Base-by-base conservation (phyloP, 306 rosid genomes). In the Ammopiptanthus mongolicus region DNA sequence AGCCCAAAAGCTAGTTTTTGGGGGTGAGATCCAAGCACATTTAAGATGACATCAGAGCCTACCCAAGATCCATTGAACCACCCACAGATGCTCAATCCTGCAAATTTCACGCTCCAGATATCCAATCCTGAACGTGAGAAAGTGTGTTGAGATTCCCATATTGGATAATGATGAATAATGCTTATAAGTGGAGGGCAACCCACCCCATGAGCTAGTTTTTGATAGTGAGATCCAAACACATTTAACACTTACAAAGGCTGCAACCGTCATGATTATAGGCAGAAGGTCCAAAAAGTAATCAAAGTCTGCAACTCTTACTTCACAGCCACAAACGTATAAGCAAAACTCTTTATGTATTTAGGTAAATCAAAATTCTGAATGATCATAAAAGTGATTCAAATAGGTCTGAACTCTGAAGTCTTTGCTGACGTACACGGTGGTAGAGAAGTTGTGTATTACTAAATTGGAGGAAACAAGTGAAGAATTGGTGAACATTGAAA, bases 351-450 rank as follows among this genome's bases (percentile, higher is more conserved):
- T 6, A 34, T 36, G 58, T 15, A 61, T n/a, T 60, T 9, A 15
- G 21, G 37, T 10, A 69, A 65, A 78, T 50, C 52, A 73, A 19
- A 28, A 19, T 52, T 65, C 33, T 65, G 51, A 73, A 76, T 23
- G 76, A 70, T 46, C 57, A 48, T 31, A 60, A 13, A 69, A 61
- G 33, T 50, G 37, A 70, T 61, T 21, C 37, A 56, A 80, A 66
- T 44, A 19, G 11, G 18, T 68, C 70, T n/a, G 19, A 81, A 77
- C 48, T 59, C 64, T 34, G 19, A 81, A 77, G 55, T 59, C 64
- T 34, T 73, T 42, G 42, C 62, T 44, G 69, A 23, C 41, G 8
- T n/a, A 36, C 47, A 47, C 21, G 44, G 58, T 33, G 44, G 17
- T 52, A 34, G 39, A 23, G 5, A 65, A 46, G 22, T 58, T 70